Evolutionary conservation across 768 basidiomycete genomes (phyloP), one percentile per base, ranked within the genome.

Genomic region (Sporobolomyces phaffii): DNA sequence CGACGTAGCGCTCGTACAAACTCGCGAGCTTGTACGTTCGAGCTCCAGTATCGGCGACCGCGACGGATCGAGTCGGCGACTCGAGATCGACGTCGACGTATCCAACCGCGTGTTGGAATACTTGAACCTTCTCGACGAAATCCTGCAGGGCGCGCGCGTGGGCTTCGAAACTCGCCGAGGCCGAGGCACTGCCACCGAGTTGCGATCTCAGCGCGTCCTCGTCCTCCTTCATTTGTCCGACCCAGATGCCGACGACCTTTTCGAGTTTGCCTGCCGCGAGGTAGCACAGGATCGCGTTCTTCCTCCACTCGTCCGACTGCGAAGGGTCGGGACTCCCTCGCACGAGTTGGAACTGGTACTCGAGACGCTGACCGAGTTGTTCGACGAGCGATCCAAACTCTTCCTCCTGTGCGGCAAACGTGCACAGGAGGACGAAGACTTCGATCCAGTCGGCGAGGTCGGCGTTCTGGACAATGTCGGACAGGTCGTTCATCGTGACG

Each of bases 371-470:
- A 10, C 94, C 94, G 43, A 99, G 85, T 76, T 93, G 90, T 77
- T 97, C 93, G 1, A 88, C 87, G 10, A 99, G 82, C n/a, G 83
- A 81, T 15, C 86, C 79, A 74, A 97, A 98, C 74, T 97, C 91
- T 13, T 52, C 61, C 22, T 90, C 87, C 63, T 84, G 79, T 56
- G 80, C 83, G 1, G 93, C 91, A 78, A 93, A 99, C 0, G 94
- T 97, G 80, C 93, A 97, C 14, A 97, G 77, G 17, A 99, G 90
- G 41, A 94, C 93, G 72, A 98, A 97, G 58, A 93, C 90, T 78
- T 96, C 94, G 64, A 87, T 85, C 94, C 94, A 98, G 76, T 99
- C 92, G 45, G 85, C 81, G 56, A 98, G 77, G 72, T 98, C 92
- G 28, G 93, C 94, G 73, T 97, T 96, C 77, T 96, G 92, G 13